phyloP scores from a whole-genome alignment of 1,284 basidiomycete species.

The Cystobasidium pallidum region DNA sequence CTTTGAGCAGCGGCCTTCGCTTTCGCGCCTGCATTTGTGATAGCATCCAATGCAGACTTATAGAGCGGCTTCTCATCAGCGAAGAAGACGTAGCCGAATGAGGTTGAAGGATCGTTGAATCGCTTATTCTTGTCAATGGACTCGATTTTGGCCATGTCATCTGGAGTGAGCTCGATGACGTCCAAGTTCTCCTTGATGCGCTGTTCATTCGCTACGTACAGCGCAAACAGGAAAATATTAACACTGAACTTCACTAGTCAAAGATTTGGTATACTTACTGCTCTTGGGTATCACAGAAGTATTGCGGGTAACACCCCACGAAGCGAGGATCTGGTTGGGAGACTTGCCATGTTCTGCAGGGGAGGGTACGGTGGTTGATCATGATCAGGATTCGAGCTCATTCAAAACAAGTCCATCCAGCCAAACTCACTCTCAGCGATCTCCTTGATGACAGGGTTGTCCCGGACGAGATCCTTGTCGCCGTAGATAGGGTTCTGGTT shows the following conservation, averaged over 20 bases:
- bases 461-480: constrained; percentile 23
- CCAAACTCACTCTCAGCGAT: constrained; percentile 38
- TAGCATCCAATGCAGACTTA: constrained; percentile 38
- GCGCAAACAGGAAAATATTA: constrained; percentile 51
- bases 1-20: constrained; percentile 32
- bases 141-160: constrained; percentile 55
- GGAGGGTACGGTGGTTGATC: no score
- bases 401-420: no score
- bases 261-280: constrained; percentile 12
- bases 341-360: constrained; percentile 45
- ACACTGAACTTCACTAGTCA: background rate
- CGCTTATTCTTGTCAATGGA: constrained; percentile 51
- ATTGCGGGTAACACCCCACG: constrained; percentile 57
- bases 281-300: constrained; percentile 58
- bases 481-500: constrained; percentile 46
- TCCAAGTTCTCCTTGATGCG: constrained; percentile 56
- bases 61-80: constrained; percentile 37
- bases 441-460: constrained; percentile 31
- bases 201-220: constrained; percentile 53
- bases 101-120: constrained; percentile 46
- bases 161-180: constrained; percentile 54
- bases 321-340: constrained; percentile 56
- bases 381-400: no score
- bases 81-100: constrained; percentile 47
- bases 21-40: constrained; percentile 39